A percentile compares a stretch with the other conserved stretches of the same genome.
These are phyloP conservation scores for Dendrobium catenatum DNA, from an alignment of 106 monocot genomes.

Conservation along the genomic window DNA sequence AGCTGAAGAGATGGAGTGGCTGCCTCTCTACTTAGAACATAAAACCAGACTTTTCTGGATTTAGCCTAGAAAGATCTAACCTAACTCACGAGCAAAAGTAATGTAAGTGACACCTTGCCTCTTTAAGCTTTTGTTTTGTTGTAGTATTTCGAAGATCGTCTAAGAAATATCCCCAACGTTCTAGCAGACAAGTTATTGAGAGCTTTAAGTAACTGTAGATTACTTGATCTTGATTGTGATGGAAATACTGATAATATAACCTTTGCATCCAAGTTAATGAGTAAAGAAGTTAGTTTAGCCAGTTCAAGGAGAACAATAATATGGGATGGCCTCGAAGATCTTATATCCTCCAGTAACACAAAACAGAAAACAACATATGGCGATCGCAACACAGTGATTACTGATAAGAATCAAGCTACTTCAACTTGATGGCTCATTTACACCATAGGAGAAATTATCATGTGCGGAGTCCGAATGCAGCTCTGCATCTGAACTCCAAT, in stretches of 20 bases:
- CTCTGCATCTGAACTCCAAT: no score
- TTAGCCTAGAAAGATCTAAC: constrained; percentile 27
- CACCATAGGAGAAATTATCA: no score
- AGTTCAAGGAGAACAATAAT: background rate
- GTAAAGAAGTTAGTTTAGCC: background rate
- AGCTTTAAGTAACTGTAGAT: background rate
- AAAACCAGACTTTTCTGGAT: constrained; percentile 27
- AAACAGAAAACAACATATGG: background rate
- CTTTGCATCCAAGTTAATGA: background rate
- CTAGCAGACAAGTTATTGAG: background rate
- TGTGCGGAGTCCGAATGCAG: no score
- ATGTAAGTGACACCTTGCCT: constrained; percentile 21
- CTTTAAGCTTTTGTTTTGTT: constrained; percentile 13
- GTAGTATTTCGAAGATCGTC: background rate
- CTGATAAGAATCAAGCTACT: no score
- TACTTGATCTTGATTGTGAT: background rate
- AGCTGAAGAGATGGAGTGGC: constrained; percentile 21
- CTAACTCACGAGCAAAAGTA: no score
- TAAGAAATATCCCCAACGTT: background rate
- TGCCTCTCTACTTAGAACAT: constrained; percentile 19
- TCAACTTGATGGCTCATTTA: no score
- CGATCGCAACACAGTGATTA: background rate
- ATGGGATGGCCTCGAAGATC: background rate
- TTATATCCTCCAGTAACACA: background rate
- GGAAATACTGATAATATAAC: background rate